phyloP scores from a whole-genome alignment of 768 basidiomycete genomes.

The Termitomyces sp. region DNA sequence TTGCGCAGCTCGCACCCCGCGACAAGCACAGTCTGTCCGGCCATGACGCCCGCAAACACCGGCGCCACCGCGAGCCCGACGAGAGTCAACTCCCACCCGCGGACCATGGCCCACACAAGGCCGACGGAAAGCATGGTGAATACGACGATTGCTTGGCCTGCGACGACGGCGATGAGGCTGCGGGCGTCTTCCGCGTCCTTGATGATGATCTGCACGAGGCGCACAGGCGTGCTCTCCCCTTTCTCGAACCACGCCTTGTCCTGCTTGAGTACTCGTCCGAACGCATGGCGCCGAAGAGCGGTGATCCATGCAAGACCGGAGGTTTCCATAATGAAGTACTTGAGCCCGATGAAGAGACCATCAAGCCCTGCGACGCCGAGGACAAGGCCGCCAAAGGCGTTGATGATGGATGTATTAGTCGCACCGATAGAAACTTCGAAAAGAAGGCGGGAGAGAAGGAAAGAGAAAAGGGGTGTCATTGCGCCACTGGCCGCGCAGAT shows the following conservation, averaged over 20 bases:
- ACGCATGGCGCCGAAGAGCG: conserved; percentile 49
- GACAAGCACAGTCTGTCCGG: conserved; percentile 67
- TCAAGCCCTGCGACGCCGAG: conserved; percentile 72
- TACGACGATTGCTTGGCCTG: conserved; percentile 71
- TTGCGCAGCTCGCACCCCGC: conserved; percentile 70
- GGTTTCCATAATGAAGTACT: conserved; percentile 78
- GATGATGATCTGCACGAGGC: conserved; percentile 69
- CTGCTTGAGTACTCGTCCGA: conserved; percentile 60
- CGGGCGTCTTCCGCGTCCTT: conserved; percentile 90
- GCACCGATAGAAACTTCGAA: conserved; percentile 72
- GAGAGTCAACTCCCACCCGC: conserved; percentile 91
- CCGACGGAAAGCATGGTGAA: conserved; percentile 78
- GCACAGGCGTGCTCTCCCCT: conserved; percentile 48
- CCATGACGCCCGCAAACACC: conserved; percentile 71
- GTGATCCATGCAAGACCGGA: conserved; percentile 73
- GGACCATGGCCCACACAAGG: conserved; percentile 80
- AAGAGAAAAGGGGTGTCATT: conserved; percentile 90
- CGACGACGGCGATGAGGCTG: conserved; percentile 64
- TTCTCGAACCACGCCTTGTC: conserved; percentile 88
- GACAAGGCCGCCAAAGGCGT: conserved; percentile 65
- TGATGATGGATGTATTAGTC: conserved; percentile 52
- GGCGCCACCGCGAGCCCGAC: conserved; percentile 86
- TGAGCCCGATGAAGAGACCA: conserved; percentile 67
- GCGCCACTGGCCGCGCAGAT: conserved; percentile 71
- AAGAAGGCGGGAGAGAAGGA: conserved; percentile 76